Evolutionary conservation across 345 rosid genomes (phyloP), one percentile per base, ranked within the genome.

Genomic region (Boechera divaricarpa): DNA sequence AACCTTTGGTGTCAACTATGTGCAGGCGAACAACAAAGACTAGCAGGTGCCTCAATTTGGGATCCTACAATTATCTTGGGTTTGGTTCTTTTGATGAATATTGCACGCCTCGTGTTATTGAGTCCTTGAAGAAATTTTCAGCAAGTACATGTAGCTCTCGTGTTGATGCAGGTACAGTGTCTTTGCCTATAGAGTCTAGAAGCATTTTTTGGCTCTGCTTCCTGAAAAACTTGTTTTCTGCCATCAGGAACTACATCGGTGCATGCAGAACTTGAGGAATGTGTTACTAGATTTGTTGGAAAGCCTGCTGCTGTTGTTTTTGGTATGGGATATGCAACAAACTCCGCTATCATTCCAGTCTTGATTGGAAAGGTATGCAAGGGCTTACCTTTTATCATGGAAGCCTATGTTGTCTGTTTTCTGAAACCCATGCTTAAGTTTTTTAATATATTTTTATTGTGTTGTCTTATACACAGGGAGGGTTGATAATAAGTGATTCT

Each of bases 281-380:
- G 82, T 83, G 96, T 94, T 32, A 88, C 96, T 10, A 80, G 75
- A 11, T 94, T 88, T 85, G 92, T 91, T 12, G 87, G 97, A 76
- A 90, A 94, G 77, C 96, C 98, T 53, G 92, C 94, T 73, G 89
- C 98, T 66, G 72, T 90, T 32, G 97, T 90, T 35, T 82, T 83
- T 64, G 97, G 98, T 67, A 94, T 94, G 94, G 98, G 96, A 12
- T 91, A 91, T 82, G 96, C 73, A 58, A 86, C 98, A 62, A 94
- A 94, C 83, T 87, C 97, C 38, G 83, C 94, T 60, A 82, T 89
- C 70, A 89, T 94, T 75, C 98, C 97, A 3, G 94, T 91, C 65
- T 70, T 94, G 79, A 85, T 89, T 5, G 90, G 96, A 68, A 94
- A 91, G 88, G 97, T 90, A 54, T 73, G 82, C 75, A 38, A 7